phyloP scores from a whole-genome alignment of 805 yeast species.

The Saturnispora sanitii region DNA sequence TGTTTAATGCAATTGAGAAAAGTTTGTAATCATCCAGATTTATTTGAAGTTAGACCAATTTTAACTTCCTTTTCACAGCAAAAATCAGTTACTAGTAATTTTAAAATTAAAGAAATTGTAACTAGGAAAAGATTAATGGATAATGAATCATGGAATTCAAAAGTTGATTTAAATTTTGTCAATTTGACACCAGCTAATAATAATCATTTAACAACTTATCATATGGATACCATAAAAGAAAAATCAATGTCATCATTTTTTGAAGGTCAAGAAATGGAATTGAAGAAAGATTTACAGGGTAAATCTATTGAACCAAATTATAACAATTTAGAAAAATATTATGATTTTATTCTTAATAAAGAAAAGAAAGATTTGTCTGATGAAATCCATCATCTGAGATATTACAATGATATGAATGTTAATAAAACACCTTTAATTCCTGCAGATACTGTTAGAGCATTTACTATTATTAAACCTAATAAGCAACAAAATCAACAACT shows the following conservation, averaged over 20 bases:
- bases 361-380: conserved; percentile 45
- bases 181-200: conserved; percentile 41
- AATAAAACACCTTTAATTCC: conserved; percentile 62
- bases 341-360: conserved; percentile 42
- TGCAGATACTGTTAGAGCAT: conserved; percentile 34
- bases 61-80: conserved; percentile 79
- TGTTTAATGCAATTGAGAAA: conserved; percentile 96
- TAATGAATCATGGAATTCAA: not conserved
- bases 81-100: conserved; percentile 47
- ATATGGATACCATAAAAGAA: conserved; percentile 32
- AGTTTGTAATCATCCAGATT: conserved; percentile 84
- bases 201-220: conserved; percentile 20
- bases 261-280: conserved; percentile 32
- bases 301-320: conserved; percentile 22
- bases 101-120: conserved; percentile 31
- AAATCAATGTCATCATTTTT: conserved; percentile 42
- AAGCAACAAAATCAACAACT: conserved; percentile 25
- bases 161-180: conserved; percentile 43
- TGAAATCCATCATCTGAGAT: conserved; percentile 44
- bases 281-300: conserved; percentile 31
- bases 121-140: conserved; percentile 26
- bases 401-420: conserved; percentile 60
- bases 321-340: conserved; percentile 45
- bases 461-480: conserved; percentile 27
- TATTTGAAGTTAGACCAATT: conserved; percentile 92